Conservation (phyloP, 371 early-diverging fungal species). For the Mortierella polycephala region DNA sequence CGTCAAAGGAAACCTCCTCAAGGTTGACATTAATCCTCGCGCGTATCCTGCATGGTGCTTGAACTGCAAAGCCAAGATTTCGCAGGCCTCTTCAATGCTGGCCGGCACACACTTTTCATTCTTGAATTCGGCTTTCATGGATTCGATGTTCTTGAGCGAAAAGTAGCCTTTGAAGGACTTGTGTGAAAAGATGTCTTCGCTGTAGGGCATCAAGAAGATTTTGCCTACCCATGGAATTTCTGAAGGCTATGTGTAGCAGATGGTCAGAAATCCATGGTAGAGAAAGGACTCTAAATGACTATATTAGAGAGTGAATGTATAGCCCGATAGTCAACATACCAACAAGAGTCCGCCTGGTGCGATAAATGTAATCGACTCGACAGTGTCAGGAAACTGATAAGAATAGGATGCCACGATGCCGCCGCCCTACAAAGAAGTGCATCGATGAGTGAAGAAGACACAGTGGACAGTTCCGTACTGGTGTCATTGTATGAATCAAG, state of each 20-base stretch:
- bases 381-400: slow-evolving; percentile 33
- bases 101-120: slow-evolving; percentile 8
- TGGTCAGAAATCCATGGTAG: background rate
- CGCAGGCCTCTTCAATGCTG: slow-evolving; percentile 23
- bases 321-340: slow-evolving; percentile 1
- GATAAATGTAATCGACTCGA: slow-evolving; percentile 39
- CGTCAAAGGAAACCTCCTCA: slow-evolving; percentile 38
- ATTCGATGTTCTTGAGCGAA: slow-evolving; percentile 41
- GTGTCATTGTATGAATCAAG: background rate
- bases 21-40: slow-evolving; percentile 53
- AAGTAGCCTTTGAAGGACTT: slow-evolving; percentile 33
- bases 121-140: slow-evolving; percentile 46
- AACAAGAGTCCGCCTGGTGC: slow-evolving; percentile 41
- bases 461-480: background rate
- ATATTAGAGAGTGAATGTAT: background rate
- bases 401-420: slow-evolving; percentile 38
- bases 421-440: slow-evolving; percentile 28
- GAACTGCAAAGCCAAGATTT: slow-evolving; percentile 42
- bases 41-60: slow-evolving; percentile 45
- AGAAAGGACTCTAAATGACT: background rate
- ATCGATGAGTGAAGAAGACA: background rate
- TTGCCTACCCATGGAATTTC: slow-evolving; percentile 49
- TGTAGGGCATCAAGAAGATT: slow-evolving; percentile 37
- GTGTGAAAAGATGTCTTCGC: slow-evolving; percentile 42
- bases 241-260: slow-evolving; percentile 15